These are phyloP conservation scores for Cutaneotrichosporon cutaneum DNA, from an alignment of 1,284 basidiomycete species.

Conservation along the genomic window DNA sequence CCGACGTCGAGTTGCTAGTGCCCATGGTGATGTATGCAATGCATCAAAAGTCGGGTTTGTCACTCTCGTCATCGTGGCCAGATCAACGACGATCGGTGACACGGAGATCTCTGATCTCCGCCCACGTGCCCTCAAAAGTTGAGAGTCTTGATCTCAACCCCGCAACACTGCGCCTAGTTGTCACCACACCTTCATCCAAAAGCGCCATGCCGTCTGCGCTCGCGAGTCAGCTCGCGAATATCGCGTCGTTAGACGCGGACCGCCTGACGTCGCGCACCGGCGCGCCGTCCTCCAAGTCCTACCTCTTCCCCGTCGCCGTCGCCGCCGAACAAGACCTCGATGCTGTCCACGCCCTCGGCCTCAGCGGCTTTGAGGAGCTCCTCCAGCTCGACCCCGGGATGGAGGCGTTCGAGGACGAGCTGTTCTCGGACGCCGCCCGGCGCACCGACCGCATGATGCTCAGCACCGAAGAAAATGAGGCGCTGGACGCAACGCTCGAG, in stretches of 20 bases:
- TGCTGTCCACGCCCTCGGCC: slow-evolving; percentile 77
- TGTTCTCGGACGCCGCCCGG: slow-evolving; percentile 83
- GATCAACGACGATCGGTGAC: not conserved
- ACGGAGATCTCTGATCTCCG: slow-evolving; percentile 19
- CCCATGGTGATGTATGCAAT: slow-evolving; percentile 15
- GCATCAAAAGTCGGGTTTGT: slow-evolving; percentile 7
- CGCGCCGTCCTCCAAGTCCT: slow-evolving; percentile 62
- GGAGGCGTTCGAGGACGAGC: slow-evolving; percentile 59
- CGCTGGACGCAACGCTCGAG: slow-evolving; percentile 56
- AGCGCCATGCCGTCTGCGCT: slow-evolving; percentile 63
- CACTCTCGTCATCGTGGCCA: not conserved
- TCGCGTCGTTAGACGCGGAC: slow-evolving; percentile 74
- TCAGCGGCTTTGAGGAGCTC: slow-evolving; percentile 73
- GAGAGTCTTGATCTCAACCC: not conserved
- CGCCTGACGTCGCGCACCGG: slow-evolving; percentile 63
- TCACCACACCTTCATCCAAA: slow-evolving; percentile 7
- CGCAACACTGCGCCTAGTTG: not conserved
- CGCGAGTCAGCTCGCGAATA: slow-evolving; percentile 75
- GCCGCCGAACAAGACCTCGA: slow-evolving; percentile 82
- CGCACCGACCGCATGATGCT: slow-evolving; percentile 79
- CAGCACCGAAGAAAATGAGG: slow-evolving; percentile 62
- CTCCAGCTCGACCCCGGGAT: slow-evolving; percentile 62
- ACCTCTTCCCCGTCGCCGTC: slow-evolving; percentile 81
- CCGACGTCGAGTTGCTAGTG: slow-evolving; percentile 24
- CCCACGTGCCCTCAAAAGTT: slow-evolving; percentile 24